Percentiles rank a stretch among this genome's conserved stretches.
Evolutionary conservation across 2,329 filamentous ascomycete genomes (phyloP).

Genomic region (Colletotrichum horii): DNA sequence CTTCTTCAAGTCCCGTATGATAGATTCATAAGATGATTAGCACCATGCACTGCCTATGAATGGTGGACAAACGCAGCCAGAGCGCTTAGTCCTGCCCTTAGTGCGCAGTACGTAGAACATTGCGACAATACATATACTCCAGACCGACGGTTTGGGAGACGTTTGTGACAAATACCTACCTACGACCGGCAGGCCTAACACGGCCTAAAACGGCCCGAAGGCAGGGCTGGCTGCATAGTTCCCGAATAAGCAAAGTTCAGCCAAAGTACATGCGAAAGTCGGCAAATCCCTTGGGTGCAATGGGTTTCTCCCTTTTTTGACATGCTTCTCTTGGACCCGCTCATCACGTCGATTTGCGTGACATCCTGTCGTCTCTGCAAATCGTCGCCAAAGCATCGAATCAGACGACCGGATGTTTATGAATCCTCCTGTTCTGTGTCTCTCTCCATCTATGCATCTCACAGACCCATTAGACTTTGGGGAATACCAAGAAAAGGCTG

Average conservation of each 20-base stretch:
- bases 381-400: background rate
- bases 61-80: background rate
- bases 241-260: background rate
- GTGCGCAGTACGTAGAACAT: background rate
- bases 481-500: background rate
- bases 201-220: background rate
- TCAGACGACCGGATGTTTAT: rapidly evolving
- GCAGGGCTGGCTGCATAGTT: background rate
- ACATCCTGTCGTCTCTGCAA: background rate
- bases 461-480: rapidly evolving
- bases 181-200: background rate
- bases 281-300: background rate
- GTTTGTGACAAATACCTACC: background rate
- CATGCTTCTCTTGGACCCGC: rapidly evolving
- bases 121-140: background rate
- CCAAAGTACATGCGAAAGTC: background rate
- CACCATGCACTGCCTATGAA: too few relatives aligned
- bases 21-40: background rate
- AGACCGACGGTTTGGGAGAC: background rate
- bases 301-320: background rate
- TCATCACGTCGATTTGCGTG: background rate
- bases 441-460: background rate
- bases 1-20: rapidly evolving
- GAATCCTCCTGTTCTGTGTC: background rate
- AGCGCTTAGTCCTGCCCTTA: background rate